Conservation (phyloP, 2,329 filamentous ascomycete species). For the Cytospora leucostoma region DNA sequence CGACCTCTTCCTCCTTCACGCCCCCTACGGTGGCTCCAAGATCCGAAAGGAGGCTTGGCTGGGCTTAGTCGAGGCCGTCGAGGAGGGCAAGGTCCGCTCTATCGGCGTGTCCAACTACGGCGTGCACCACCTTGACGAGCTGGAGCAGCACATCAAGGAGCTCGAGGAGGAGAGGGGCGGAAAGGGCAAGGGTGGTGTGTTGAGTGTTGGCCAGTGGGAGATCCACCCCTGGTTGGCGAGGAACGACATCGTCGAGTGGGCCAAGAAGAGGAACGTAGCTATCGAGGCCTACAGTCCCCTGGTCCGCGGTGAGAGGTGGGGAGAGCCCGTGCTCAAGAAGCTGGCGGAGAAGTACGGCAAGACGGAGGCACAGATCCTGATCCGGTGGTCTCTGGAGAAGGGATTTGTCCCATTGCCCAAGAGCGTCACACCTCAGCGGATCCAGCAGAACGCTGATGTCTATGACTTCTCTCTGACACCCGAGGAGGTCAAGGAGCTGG, state of each 20-base stretch:
- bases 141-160: conserved; percentile 60
- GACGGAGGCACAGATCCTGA: conserved; percentile 73
- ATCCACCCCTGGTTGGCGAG: conserved; percentile 85
- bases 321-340: conserved; percentile 64
- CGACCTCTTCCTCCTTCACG: conserved; percentile 66
- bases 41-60: conserved; percentile 62
- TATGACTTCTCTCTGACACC: conserved; percentile 58
- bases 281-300: conserved; percentile 66
- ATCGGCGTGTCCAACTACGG: conserved; percentile 69
- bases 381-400: conserved; percentile 83
- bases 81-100: conserved; percentile 61
- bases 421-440: conserved; percentile 68
- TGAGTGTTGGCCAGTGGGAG: conserved; percentile 87
- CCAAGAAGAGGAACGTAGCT: conserved; percentile 61
- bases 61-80: conserved; percentile 63
- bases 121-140: conserved; percentile 62
- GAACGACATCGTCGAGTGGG: conserved; percentile 80
- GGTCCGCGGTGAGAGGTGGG: conserved; percentile 68
- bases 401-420: conserved; percentile 70
- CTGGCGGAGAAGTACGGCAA: conserved; percentile 73
- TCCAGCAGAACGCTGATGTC: conserved; percentile 61
- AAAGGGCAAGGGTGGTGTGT: conserved; percentile 66
- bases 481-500: conserved; percentile 53
- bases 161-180: conserved; percentile 63
- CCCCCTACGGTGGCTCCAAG: conserved; percentile 58